These are phyloP conservation scores for Crotalaria pallida DNA, from an alignment of 306 rosid species.

Conservation along the genomic window DNA sequence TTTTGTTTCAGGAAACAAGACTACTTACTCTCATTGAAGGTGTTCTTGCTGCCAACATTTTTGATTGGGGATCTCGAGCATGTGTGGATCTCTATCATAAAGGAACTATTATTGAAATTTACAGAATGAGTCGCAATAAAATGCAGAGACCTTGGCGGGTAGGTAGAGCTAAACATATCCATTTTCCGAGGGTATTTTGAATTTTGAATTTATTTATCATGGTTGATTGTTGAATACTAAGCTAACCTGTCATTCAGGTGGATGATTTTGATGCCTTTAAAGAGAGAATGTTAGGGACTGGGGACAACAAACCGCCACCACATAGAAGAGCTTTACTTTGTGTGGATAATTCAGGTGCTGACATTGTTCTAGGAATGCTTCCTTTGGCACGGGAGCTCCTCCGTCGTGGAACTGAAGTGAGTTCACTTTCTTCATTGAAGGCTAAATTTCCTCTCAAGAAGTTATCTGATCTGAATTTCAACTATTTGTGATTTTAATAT, in stretches of 20 bases:
- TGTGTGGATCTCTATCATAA: constrained; percentile 85
- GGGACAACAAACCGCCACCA: constrained; percentile 44
- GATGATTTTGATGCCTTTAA: constrained; percentile 68
- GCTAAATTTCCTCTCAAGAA: not conserved
- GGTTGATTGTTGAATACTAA: not conserved
- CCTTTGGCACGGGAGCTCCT: constrained; percentile 86
- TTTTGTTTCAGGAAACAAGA: constrained; percentile 60
- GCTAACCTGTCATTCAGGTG: constrained; percentile 42
- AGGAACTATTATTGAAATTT: constrained; percentile 85
- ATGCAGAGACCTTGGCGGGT: constrained; percentile 88
- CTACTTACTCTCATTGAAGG: constrained; percentile 77
- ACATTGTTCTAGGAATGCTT: constrained; percentile 84
- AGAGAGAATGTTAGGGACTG: constrained; percentile 69
- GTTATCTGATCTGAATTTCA: not conserved
- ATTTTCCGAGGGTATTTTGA: not conserved
- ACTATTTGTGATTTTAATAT: not conserved
- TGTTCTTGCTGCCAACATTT: constrained; percentile 88
- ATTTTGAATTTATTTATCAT: constrained; percentile 5
- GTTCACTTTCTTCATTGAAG: constrained; percentile 13
- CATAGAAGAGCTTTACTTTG: constrained; percentile 79
- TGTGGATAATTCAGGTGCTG: constrained; percentile 88
- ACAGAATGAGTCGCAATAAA: constrained; percentile 82
- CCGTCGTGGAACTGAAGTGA: constrained; percentile 77
- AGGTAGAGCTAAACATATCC: constrained; percentile 16
- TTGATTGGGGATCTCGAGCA: constrained; percentile 89